Evolutionary conservation across 1,284 basidiomycete species (phyloP).

Genomic region (Flammula alnicola): DNA sequence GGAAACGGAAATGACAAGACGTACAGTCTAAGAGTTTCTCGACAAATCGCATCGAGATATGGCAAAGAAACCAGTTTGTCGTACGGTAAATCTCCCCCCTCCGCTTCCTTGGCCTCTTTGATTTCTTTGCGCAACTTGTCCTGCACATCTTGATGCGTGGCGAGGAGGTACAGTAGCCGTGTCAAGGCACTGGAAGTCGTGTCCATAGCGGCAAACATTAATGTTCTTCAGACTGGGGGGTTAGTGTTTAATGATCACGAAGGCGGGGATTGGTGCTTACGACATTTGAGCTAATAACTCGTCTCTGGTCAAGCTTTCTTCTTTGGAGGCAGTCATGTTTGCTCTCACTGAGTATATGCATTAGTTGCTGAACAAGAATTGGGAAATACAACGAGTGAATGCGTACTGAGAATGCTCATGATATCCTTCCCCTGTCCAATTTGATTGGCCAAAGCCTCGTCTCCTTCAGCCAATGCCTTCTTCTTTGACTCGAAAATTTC

Average conservation of each 20-base stretch:
- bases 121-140: slow-evolving; percentile 43
- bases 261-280: slow-evolving; percentile 11
- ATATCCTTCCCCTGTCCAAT: slow-evolving; percentile 48
- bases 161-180: slow-evolving; percentile 40
- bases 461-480: slow-evolving; percentile 29
- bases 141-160: slow-evolving; percentile 40
- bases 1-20: not conserved
- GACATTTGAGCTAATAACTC: slow-evolving; percentile 34
- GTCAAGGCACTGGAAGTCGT: slow-evolving; percentile 47
- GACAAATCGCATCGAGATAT: slow-evolving; percentile 46
- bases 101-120: slow-evolving; percentile 28
- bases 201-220: slow-evolving; percentile 50
- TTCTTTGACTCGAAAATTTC: slow-evolving; percentile 43
- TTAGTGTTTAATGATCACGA: not conserved
- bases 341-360: slow-evolving; percentile 32
- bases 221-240: slow-evolving; percentile 32
- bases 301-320: slow-evolving; percentile 35
- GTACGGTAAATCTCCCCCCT: slow-evolving; percentile 34
- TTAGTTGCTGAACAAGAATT: not conserved
- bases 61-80: slow-evolving; percentile 43
- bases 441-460: slow-evolving; percentile 31
- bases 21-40: slow-evolving; percentile 45
- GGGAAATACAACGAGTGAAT: not conserved
- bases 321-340: slow-evolving; percentile 36
- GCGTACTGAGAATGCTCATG: slow-evolving; percentile 50